Conservation (phyloP, 2,329 filamentous ascomycete genomes). For the Aspergillus eucalypticola region DNA sequence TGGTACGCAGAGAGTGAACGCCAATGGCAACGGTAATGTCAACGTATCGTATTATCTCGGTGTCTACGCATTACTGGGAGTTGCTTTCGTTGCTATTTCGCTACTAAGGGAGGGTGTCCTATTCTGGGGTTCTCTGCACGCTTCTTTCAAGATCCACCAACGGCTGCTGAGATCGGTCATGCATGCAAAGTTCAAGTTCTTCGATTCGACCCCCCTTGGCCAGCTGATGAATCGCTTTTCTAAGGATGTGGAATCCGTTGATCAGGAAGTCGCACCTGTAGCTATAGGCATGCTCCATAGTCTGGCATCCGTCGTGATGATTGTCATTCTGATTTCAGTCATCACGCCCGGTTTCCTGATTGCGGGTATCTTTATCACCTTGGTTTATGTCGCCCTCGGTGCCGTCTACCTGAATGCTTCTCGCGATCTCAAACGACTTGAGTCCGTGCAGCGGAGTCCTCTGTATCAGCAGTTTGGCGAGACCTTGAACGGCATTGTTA, state of each 20-base stretch:
- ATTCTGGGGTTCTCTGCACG: constrained; percentile 87
- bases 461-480: constrained; percentile 98
- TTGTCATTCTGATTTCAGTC: constrained; percentile 78
- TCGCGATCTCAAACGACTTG: constrained; percentile 90
- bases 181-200: constrained; percentile 94
- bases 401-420: constrained; percentile 88
- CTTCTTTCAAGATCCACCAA: constrained; percentile 81
- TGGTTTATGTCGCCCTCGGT: constrained; percentile 79
- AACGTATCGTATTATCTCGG: constrained; percentile 80
- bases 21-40: constrained; percentile 54
- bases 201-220: constrained; percentile 91
- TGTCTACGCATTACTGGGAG: constrained; percentile 77
- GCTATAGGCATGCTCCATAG: constrained; percentile 75
- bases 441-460: constrained; percentile 90
- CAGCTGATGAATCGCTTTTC: constrained; percentile 99
- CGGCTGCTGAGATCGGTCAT: constrained; percentile 75
- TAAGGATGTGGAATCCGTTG: constrained; percentile 91
- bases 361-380: constrained; percentile 79
- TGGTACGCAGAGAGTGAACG: constrained; percentile 20
- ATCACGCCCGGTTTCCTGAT: constrained; percentile 92
- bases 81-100: constrained; percentile 76
- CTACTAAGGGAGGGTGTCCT: constrained; percentile 82
- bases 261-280: constrained; percentile 92
- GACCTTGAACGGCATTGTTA: constrained; percentile 90
- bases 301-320: constrained; percentile 72